These are phyloP conservation scores for Paradendryphiella salina DNA, from an alignment of 2,329 filamentous ascomycete species.

Conservation along the genomic window DNA sequence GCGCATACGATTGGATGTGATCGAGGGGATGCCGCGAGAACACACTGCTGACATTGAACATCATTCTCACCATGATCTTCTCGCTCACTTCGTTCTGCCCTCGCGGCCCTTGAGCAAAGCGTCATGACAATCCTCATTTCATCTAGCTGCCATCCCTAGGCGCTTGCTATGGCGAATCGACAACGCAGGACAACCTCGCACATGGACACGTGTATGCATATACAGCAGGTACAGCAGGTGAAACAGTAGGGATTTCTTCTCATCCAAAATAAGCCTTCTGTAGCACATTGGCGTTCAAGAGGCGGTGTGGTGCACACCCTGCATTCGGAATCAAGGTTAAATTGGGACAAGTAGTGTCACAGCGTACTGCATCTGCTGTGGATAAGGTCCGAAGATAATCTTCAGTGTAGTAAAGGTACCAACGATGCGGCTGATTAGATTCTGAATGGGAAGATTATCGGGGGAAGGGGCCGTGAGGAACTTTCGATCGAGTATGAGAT, in stretches of 20 bases:
- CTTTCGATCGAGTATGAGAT: not conserved
- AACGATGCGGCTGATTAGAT: not conserved
- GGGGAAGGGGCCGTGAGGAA: too few species aligned
- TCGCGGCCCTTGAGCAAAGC: not conserved
- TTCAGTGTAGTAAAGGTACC: constrained; percentile 3
- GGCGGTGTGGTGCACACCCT: constrained; percentile 1
- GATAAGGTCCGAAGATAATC: constrained; percentile 4
- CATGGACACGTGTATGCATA: constrained; percentile 12
- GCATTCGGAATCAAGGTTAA: not conserved
- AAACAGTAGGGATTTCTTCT: not conserved
- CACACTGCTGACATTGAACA: too few species aligned
- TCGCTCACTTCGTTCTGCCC: too few species aligned
- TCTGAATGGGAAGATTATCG: too few species aligned
- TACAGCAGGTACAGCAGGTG: constrained; percentile 2
- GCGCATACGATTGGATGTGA: too few species aligned
- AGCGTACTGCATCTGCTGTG: constrained; percentile 3
- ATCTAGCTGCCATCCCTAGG: not conserved
- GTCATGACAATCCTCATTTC: not conserved
- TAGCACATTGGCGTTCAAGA: not conserved
- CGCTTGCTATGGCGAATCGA: not conserved
- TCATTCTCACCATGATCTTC: too few species aligned
- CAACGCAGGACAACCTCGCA: constrained; percentile 9
- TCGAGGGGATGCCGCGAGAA: too few species aligned
- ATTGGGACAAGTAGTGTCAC: constrained; percentile 8
- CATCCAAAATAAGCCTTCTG: not conserved